Conservation (phyloP, 169 alveolate genomes). For the Amoebophrya sp. region DNA sequence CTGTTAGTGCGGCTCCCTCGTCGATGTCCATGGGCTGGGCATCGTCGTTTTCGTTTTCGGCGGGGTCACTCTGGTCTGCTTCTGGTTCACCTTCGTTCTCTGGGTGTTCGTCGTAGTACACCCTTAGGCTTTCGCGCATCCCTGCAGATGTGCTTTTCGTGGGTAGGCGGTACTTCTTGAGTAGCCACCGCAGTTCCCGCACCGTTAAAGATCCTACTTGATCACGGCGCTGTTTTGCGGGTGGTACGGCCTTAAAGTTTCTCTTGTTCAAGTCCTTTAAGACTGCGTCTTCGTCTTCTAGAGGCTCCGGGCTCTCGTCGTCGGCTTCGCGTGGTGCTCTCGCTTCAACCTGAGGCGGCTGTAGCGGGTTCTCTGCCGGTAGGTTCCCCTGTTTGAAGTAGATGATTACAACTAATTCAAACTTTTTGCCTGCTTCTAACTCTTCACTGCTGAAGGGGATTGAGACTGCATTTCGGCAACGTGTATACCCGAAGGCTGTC, state of each 20-base stretch:
- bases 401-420: not conserved
- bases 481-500: not conserved
- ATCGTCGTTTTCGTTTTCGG: not conserved
- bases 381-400: not conserved
- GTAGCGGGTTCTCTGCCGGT: not conserved
- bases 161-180: not conserved
- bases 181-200: not conserved
- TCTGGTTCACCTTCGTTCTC: too few species aligned
- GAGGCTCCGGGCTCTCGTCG: not conserved
- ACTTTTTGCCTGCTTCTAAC: not conserved
- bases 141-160: not conserved
- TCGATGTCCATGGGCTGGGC: not conserved
- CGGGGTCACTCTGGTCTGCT: not conserved
- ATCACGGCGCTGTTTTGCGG: not conserved
- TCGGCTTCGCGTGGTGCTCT: too few species aligned
- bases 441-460: not conserved
- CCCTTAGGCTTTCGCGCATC: not conserved
- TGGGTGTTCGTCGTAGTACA: not conserved
- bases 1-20: not conserved
- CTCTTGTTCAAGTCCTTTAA: not conserved
- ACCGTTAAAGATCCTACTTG: not conserved
- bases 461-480: not conserved
- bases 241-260: not conserved
- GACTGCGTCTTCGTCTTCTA: not conserved
- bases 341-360: not conserved